These are phyloP conservation scores for Polymyxa betae DNA, from an alignment of 208 protist genomes.

Conservation along the genomic window DNA sequence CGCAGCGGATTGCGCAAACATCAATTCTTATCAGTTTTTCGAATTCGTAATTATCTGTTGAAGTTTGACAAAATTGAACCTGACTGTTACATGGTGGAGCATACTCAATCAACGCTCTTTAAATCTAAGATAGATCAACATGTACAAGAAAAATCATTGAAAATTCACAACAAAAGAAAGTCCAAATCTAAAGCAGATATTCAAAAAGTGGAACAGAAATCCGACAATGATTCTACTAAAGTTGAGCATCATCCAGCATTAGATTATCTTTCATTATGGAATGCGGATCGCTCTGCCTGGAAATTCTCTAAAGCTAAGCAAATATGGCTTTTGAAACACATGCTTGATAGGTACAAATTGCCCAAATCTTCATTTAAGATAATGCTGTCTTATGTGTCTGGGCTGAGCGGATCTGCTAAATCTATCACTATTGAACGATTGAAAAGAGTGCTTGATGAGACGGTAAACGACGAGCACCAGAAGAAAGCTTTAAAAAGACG, in stretches of 20 bases:
- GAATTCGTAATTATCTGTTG: no score
- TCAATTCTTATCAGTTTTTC: no score
- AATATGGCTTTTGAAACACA: conserved; percentile 26
- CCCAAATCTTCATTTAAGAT: conserved; percentile 49
- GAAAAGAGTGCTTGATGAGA: neutral
- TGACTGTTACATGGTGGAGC: no score
- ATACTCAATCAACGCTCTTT: neutral
- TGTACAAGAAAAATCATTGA: neutral
- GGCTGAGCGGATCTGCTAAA: neutral
- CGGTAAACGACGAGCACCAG: neutral
- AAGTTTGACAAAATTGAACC: no score
- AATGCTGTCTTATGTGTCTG: neutral
- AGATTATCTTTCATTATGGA: conserved; percentile 21
- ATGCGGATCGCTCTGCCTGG: neutral
- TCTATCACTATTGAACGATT: neutral
- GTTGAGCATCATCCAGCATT: neutral
- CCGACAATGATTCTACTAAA: neutral
- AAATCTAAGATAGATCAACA: neutral
- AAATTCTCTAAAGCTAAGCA: conserved; percentile 15
- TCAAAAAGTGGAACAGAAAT: neutral
- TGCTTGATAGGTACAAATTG: neutral
- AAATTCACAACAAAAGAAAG: neutral
- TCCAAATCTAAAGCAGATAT: neutral
- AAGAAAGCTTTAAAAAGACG: neutral
- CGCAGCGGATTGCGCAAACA: no score